phyloP scores from a whole-genome alignment of 129 eudicot species.

The sunflower (Helianthus annuus) region HanXRQr2.0-SUNRISE NC_035437.2:110879350-110879849 shows the following conservation, averaged over 20 bases:
- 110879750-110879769: slow-evolving; percentile 8
- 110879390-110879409: no score
- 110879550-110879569: background rate
- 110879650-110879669: slow-evolving; percentile 2
- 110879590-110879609: no score
- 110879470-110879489: background rate
- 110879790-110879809: background rate
- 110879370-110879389: no score
- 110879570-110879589: background rate
- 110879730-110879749: slow-evolving; percentile 3
- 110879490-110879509: background rate
- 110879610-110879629: background rate
- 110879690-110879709: slow-evolving; percentile 15
- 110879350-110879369: no score
- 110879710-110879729: slow-evolving; percentile 20
- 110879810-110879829: background rate
- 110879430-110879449: no score
- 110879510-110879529: background rate
- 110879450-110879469: background rate
- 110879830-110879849: no score
- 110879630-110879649: slow-evolving; percentile 2
- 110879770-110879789: background rate
- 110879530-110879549: background rate
- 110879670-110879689: slow-evolving; percentile 9
- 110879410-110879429: background rate